These are phyloP conservation scores for Polyporus arcularius DNA, from an alignment of 768 basidiomycete species.

Conservation along the genomic window DNA sequence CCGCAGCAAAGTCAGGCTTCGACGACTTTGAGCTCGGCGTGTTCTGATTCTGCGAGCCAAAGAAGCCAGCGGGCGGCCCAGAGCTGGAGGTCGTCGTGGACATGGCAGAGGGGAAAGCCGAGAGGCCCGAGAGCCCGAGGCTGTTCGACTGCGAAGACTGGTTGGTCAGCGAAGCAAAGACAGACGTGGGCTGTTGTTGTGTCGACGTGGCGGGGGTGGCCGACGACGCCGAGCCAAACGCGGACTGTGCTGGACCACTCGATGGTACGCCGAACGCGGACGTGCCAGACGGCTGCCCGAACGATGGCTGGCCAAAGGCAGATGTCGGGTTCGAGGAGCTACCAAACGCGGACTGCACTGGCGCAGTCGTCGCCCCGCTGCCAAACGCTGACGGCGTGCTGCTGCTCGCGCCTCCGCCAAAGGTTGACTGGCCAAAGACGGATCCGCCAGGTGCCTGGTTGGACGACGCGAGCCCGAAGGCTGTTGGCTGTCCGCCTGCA, in stretches of 20 bases:
- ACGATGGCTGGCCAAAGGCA: conserved; percentile 14
- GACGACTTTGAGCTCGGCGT: conserved; percentile 21
- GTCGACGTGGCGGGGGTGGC: conserved; percentile 8
- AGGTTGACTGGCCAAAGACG: conserved; percentile 27
- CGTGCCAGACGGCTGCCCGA: background rate
- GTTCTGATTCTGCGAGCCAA: conserved; percentile 3
- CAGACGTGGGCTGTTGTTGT: conserved; percentile 26
- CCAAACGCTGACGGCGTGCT: conserved; percentile 21
- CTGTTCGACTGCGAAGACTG: conserved; percentile 2
- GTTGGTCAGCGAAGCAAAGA: conserved; percentile 22
- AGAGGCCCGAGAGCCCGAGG: background rate
- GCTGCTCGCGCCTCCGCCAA: conserved; percentile 15
- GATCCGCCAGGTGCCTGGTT: conserved; percentile 20
- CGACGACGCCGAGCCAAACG: background rate
- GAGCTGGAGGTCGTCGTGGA: background rate
- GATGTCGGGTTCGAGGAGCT: background rate
- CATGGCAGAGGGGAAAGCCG: conserved; percentile 9
- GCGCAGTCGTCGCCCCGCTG: conserved; percentile 10
- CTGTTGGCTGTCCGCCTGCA: conserved; percentile 30
- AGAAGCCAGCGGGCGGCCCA: background rate
- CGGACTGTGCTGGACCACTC: conserved; percentile 21
- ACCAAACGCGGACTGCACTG: background rate
- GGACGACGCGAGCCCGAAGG: conserved; percentile 27
- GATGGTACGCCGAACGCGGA: conserved; percentile 19
- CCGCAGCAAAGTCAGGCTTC: conserved; percentile 36